These are phyloP conservation scores for Zymoseptoria pseudotritici DNA, from an alignment of 2,329 filamentous ascomycete genomes.

Conservation along the genomic window DNA sequence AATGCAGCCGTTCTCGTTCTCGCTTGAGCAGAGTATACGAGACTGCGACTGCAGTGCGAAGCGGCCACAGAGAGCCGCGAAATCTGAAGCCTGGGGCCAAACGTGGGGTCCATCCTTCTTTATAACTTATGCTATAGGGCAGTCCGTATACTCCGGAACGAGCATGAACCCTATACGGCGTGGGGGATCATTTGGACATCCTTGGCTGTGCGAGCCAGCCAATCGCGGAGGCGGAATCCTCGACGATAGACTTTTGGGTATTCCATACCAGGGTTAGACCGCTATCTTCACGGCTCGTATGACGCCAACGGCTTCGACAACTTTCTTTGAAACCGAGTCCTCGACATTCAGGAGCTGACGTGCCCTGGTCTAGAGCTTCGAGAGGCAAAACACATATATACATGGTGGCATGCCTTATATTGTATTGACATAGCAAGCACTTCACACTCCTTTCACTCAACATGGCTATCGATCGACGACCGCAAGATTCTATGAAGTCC, in stretches of 20 bases:
- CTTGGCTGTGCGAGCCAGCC: not conserved
- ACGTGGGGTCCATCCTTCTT: not conserved
- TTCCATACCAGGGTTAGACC: not conserved
- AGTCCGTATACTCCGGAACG: not conserved
- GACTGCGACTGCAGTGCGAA: not conserved
- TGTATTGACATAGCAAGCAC: no score
- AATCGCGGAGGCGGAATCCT: not conserved
- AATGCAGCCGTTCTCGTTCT: not conserved
- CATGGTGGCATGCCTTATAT: no score
- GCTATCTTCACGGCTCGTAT: not conserved
- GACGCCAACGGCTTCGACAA: not conserved
- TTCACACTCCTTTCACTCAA: not conserved
- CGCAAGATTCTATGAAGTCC: slow-evolving; percentile 19
- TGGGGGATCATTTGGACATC: not conserved
- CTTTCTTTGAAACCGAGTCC: not conserved
- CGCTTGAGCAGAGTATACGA: not conserved
- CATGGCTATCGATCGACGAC: slow-evolving; percentile 10
- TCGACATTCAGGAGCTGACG: not conserved
- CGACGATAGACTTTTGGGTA: not conserved
- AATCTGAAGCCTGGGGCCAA: not conserved
- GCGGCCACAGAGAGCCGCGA: not conserved
- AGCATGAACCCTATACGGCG: not conserved
- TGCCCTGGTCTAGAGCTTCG: not conserved
- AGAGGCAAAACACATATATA: not conserved
- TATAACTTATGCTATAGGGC: not conserved